A percentile compares a stretch with the other conserved stretches of the same genome.
These are phyloP conservation scores for Ceratobasidium sp. DNA, from an alignment of 1,284 basidiomycete genomes.

Conservation along the genomic window DNA sequence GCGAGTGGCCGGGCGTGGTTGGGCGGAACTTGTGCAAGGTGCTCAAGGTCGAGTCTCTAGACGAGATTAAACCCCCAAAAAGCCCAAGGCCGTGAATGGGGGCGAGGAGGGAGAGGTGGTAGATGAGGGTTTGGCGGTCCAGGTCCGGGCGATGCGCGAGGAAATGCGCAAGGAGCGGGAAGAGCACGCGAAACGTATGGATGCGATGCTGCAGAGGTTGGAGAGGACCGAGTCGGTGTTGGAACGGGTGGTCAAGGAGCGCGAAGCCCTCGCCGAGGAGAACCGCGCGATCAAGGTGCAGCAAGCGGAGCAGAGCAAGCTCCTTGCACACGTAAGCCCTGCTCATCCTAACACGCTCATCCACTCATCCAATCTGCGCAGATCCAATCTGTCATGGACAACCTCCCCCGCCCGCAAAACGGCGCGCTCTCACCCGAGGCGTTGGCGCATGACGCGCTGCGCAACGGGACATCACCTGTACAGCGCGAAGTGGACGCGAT, in stretches of 20 bases:
- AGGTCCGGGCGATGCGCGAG: neutral
- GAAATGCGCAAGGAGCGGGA: neutral
- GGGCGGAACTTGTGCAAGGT: neutral
- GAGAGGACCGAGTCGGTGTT: neutral
- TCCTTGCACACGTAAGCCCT: constrained; percentile 5
- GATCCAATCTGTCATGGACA: constrained; percentile 18
- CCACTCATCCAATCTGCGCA: too few relatives aligned
- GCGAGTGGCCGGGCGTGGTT: constrained; percentile 8
- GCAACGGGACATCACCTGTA: neutral
- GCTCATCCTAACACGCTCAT: too few relatives aligned
- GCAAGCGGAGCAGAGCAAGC: neutral
- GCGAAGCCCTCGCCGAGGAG: neutral
- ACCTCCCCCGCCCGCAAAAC: neutral
- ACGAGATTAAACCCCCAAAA: neutral
- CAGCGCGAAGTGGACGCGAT: neutral
- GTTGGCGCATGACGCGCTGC: neutral
- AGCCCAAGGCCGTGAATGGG: constrained; percentile 7
- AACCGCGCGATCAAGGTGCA: neutral
- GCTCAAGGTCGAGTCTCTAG: constrained; percentile 1
- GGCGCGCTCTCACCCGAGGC: neutral
- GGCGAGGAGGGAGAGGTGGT: neutral
- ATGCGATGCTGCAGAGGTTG: neutral
- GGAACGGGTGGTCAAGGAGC: neutral
- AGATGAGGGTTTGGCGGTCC: neutral
- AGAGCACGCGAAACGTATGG: neutral